phyloP scores from a whole-genome alignment of 352 stramenopile species.

The Pythium myriotylum region DNA sequence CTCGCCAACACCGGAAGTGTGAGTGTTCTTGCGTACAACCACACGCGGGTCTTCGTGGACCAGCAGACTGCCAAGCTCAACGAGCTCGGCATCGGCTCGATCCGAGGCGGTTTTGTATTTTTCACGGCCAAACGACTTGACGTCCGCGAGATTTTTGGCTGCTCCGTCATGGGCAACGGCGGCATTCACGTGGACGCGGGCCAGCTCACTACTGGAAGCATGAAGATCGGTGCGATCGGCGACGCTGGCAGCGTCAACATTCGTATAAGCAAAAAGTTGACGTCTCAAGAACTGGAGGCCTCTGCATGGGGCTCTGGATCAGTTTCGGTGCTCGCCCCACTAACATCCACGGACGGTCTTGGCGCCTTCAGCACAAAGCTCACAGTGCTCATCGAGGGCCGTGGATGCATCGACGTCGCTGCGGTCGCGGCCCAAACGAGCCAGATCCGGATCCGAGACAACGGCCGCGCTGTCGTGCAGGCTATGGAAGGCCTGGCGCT shows the following conservation, averaged over 20 bases:
- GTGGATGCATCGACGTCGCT: constrained; percentile 5
- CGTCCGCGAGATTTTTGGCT: background rate
- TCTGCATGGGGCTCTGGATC: background rate
- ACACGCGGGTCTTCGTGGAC: constrained; percentile 3
- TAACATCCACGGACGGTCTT: background rate
- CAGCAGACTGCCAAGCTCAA: background rate
- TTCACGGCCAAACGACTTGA: background rate
- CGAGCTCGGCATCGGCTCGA: constrained; percentile 5
- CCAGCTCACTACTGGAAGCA: background rate
- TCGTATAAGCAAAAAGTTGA: background rate
- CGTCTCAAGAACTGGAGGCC: background rate
- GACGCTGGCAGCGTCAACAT: background rate
- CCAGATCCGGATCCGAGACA: background rate
- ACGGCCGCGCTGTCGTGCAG: background rate
- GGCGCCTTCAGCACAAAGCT: background rate
- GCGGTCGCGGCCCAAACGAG: background rate
- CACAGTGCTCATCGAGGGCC: background rate
- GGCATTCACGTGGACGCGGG: background rate
- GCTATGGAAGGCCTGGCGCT: background rate
- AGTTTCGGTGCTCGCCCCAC: background rate
- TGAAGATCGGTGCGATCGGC: constrained; percentile 8
- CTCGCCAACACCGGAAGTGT: constrained; percentile 1
- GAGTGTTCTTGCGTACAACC: background rate
- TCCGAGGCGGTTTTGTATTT: constrained; percentile 1
- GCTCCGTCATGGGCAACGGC: constrained; percentile 4